Percentiles rank a stretch among this genome's conserved stretches.
Evolutionary conservation across 1,139 yeast genomes (phyloP).

Genomic region (Yamadazyma trypodendri): DNA sequence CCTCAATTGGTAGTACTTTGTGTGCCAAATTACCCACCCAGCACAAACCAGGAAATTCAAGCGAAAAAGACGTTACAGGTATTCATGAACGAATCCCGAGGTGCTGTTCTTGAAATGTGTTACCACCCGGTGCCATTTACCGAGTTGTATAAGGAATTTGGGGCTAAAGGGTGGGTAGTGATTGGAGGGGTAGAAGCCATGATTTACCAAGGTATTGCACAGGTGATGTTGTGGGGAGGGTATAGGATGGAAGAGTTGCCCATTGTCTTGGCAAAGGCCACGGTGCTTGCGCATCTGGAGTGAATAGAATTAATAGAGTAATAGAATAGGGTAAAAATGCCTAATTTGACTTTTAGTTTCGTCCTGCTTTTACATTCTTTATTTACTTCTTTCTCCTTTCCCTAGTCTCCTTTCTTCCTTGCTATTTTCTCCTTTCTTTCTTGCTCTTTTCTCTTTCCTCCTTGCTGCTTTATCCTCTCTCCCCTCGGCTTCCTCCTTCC

Average conservation of each 20-base stretch:
- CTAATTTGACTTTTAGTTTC: too few relatives aligned
- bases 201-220: slow-evolving; percentile 31
- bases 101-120: slow-evolving; percentile 33
- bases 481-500: too few relatives aligned
- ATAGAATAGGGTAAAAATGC: too few relatives aligned
- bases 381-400: too few relatives aligned
- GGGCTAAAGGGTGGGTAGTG: slow-evolving; percentile 23
- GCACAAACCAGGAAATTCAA: slow-evolving; percentile 18
- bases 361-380: too few relatives aligned
- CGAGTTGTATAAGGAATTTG: slow-evolving; percentile 22
- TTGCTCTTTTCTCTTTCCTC: too few relatives aligned
- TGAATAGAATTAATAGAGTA: too few relatives aligned
- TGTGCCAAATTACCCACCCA: slow-evolving; percentile 27
- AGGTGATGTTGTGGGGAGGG: slow-evolving; percentile 29
- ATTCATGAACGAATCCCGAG: slow-evolving; percentile 20
- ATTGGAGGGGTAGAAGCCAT: slow-evolving; percentile 28
- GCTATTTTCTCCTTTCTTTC: too few relatives aligned
- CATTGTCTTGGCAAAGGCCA: slow-evolving; percentile 15
- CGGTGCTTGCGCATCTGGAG: background rate
- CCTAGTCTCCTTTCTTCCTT: too few relatives aligned
- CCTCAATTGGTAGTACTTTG: slow-evolving; percentile 25
- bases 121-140: slow-evolving; percentile 27
- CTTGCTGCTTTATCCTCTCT: too few relatives aligned
- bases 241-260: slow-evolving; percentile 30
- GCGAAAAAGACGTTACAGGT: slow-evolving; percentile 26